phyloP scores from a whole-genome alignment of 2,329 filamentous ascomycete genomes.

The Diaporthe amygdali region DNA sequence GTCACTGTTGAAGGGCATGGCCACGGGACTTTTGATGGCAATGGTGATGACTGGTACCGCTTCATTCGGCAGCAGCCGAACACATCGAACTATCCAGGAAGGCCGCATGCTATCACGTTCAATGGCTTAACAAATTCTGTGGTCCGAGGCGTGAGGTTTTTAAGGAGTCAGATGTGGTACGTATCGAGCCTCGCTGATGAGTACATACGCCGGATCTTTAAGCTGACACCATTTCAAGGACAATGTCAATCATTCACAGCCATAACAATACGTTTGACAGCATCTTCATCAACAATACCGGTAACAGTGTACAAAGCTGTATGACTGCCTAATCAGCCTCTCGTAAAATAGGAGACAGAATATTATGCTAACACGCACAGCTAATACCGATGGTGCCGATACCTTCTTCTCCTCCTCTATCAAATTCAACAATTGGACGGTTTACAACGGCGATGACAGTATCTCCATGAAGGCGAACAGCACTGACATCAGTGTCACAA shows the following conservation, averaged over 20 bases:
- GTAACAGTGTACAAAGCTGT: constrained; percentile 31
- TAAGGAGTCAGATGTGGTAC: constrained; percentile 59
- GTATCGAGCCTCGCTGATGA: background rate
- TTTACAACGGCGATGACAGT: constrained; percentile 32
- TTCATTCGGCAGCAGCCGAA: constrained; percentile 38
- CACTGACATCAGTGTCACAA: constrained; percentile 37
- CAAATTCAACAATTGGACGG: constrained; percentile 33
- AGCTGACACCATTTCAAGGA: constrained; percentile 27
- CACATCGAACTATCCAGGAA: constrained; percentile 45
- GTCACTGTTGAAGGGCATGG: constrained; percentile 49
- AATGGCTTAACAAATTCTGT: constrained; percentile 48
- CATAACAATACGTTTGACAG: constrained; percentile 46
- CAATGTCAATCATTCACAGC: constrained; percentile 51
- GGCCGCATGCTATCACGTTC: constrained; percentile 56
- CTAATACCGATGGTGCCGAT: constrained; percentile 40
- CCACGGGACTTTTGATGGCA: constrained; percentile 54
- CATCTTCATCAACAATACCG: constrained; percentile 53
- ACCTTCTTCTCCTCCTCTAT: constrained; percentile 32
- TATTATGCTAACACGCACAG: background rate
- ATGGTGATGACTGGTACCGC: constrained; percentile 58
- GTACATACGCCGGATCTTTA: background rate
- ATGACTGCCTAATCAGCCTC: background rate
- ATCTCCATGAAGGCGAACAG: constrained; percentile 32
- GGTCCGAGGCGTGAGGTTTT: constrained; percentile 48
- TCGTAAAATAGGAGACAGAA: background rate